Evolutionary conservation across 768 basidiomycete genomes (phyloP), one percentile per base, ranked within the genome.

Genomic region (Epithele typhae): DNA sequence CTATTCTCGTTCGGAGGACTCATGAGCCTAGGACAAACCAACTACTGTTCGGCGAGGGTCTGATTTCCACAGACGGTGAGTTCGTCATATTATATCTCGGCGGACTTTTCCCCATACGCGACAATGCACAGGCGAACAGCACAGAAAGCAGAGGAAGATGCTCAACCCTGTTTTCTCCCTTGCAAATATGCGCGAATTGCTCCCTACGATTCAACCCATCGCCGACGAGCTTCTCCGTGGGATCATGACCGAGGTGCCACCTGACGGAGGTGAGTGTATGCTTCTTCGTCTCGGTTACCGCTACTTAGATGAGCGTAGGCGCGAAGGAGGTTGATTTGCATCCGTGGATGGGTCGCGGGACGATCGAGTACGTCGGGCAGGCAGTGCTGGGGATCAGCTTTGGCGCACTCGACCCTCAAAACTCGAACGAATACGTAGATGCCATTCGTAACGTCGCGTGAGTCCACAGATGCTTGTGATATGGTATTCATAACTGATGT

Each of bases 1-100:
- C 24, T 2, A 27, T n/a, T 38, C 14, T 8, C 14, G 3, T 21
- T 19, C 12, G 25, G 15, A 30, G 7, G 3, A 12, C 15, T 43
- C 15, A 25, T 12, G 7, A 15, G 4, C 15, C 21, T 17, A 54
- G 53, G 23, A 43, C 47, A 5, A 52, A 56, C 46, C 43, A 52
- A 36, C 30, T 68, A 9, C 63, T 67, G 36, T 72, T 73, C 25
- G 71, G 71, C n/a, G 52, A 59, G 12, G 66, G 70, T 25, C 60
- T 72, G 4, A 59, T 68, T 18, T 63, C 65, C 0, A 71, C 71
- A 18, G 59, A 68, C 4, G 68, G 68, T 68, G 19, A 19, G 52
- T 25, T 48, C n/a, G 37, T 40, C 4, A 3, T 12, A 14, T 19
- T 19, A 7, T 12, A 3, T 1, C 18, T 0, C 17, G 12, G 11